phyloP scores from a whole-genome alignment of 139 green algal species.

The Chlamydomonas urium region DNA sequence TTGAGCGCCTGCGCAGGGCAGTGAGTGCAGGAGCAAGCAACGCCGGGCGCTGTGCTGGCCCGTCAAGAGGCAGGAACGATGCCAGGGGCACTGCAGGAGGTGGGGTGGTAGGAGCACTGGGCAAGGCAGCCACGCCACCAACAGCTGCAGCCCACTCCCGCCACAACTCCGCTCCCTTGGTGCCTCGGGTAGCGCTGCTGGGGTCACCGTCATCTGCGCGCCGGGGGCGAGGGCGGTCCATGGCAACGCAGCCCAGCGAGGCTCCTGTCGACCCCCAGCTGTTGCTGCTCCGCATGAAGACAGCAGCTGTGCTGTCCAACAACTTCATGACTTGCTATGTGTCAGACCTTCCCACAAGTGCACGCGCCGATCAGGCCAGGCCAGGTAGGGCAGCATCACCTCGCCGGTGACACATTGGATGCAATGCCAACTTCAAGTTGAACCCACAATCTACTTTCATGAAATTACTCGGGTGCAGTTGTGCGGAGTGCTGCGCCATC shows the following conservation, averaged over 20 bases:
- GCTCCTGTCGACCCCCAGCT: slow-evolving; percentile 10
- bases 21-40: neutral
- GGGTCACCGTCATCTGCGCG: too few species aligned
- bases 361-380: too few species aligned
- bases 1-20: neutral
- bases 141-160: neutral
- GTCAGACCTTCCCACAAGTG: too few species aligned
- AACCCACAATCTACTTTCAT: too few species aligned
- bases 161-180: neutral
- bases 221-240: neutral
- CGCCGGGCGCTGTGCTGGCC: neutral
- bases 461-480: too few species aligned
- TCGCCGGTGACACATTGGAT: too few species aligned
- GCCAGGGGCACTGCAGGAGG: neutral
- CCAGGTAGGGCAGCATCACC: too few species aligned
- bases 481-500: too few species aligned
- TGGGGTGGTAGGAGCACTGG: neutral
- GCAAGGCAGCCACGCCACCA: neutral
- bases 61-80: neutral
- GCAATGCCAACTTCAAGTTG: too few species aligned
- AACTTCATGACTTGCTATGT: slow-evolving; percentile 10
- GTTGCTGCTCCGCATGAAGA: slow-evolving; percentile 9
- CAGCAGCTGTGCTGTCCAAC: slow-evolving; percentile 17
- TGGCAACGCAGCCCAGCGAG: neutral
- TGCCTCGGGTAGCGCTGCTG: slow-evolving; percentile 3